phyloP scores from a whole-genome alignment of 139 green algal genomes.

The Choricystis sp. region DNA sequence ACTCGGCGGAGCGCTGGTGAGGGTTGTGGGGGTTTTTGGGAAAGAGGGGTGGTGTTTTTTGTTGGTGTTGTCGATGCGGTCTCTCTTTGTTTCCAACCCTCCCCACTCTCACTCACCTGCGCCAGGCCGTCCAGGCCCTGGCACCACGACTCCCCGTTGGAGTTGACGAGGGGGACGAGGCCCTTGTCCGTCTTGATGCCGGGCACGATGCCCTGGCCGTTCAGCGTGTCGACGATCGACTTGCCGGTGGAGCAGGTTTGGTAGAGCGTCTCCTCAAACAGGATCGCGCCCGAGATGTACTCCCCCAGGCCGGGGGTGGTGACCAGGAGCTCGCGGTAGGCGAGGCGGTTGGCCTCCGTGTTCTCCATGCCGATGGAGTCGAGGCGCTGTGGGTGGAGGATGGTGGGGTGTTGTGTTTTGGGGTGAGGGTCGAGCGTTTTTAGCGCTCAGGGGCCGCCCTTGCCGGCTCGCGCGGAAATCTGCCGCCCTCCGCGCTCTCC shows the following conservation, averaged over 20 bases:
- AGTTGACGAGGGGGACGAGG: constrained; percentile 79
- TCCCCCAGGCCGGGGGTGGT: constrained; percentile 74
- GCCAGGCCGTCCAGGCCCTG: constrained; percentile 90
- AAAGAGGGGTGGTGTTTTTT: no score
- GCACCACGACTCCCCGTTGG: constrained; percentile 87
- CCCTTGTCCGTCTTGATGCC: constrained; percentile 97
- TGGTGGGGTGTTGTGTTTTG: no score
- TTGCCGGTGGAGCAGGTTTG: constrained; percentile 69
- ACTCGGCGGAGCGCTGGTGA: constrained; percentile 75
- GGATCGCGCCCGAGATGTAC: constrained; percentile 83
- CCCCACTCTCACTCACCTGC: no score
- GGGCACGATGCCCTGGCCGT: constrained; percentile 61
- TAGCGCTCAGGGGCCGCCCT: no score
- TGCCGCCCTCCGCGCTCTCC: no score
- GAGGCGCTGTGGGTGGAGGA: no score
- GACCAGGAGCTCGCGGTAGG: constrained; percentile 91
- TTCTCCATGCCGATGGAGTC: constrained; percentile 96
- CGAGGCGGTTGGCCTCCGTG: constrained; percentile 94
- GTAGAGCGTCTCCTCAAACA: constrained; percentile 99
- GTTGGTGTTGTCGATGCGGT: no score
- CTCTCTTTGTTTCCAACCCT: no score
- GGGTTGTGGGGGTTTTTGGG: no score
- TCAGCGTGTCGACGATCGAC: constrained; percentile 74
- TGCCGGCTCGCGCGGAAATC: no score
- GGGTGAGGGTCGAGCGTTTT: no score